Base-by-base conservation (phyloP, 1,139 yeast genomes). In the Nadsonia starkeyi-henricii region DNA sequence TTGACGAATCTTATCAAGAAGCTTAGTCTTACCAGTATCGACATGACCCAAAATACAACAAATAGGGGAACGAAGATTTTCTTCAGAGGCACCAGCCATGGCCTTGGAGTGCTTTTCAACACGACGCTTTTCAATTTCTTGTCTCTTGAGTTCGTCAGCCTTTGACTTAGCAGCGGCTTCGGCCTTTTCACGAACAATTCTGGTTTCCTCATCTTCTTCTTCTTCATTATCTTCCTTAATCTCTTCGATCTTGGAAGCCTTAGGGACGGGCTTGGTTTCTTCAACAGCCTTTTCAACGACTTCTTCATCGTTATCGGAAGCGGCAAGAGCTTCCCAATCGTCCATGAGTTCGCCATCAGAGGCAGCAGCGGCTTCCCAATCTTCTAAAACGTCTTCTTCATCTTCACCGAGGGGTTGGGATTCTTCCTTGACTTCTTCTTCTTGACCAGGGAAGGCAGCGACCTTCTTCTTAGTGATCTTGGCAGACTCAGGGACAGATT, bases 1-100 rank as follows among this genome's bases (percentile, higher is more conserved):
- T 73, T 91, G 96, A 73, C 99, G 93, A 57, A 91, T 81, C 69
- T 91, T 93, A 65, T 91, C 99, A 64, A 91, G 75, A 57, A 91
- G 77, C 66, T 91, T 91, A 54, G 98, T 91, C 70, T 91, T 93
- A 80, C 99, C 98, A 51, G 98, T 91, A 75, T 91, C 99, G 67
- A 91, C 99, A 73, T 91, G 99, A 65, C 99, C 99, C 68, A 91
- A 77, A 62, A 91, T 93, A 82, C 96, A 89, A 68, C 98, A 91
- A 65, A 91, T 91, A 56, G 99, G 99, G 53, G 99, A 93, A 70
- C 99, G 94, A 62, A 91, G 71, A 60, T 91, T 61, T 48, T 60
- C 58, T 44, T 57, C 53, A 33, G 60, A 57, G 20, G 70, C 69
- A 55, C 58, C 58, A 9, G 65, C 68, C 48, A 63, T 49, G 4